phyloP scores from a whole-genome alignment of 345 rosid genomes.

The Gossypium rotundifolium region DNA sequence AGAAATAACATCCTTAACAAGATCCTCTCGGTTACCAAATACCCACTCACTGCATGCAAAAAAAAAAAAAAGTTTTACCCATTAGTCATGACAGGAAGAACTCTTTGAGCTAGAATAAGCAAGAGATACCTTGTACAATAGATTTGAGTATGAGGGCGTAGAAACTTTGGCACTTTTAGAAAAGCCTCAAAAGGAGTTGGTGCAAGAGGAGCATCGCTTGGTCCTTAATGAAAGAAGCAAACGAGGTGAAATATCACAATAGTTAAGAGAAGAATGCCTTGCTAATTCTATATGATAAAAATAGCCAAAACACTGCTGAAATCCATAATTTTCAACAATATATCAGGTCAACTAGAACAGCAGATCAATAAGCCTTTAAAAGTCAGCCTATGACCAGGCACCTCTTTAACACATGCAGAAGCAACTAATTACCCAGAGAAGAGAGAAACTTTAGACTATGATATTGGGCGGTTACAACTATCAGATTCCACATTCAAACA shows the following conservation, averaged over 20 bases:
- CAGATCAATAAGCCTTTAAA: not conserved
- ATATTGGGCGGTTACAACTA: not conserved
- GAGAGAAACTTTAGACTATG: not conserved
- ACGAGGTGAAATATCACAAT: constrained; percentile 4
- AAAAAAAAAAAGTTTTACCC: not conserved
- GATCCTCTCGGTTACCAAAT: constrained; percentile 89
- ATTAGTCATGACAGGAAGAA: not conserved
- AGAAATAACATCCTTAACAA: constrained; percentile 73
- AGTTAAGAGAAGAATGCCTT: constrained; percentile 6
- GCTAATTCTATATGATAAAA: constrained; percentile 2
- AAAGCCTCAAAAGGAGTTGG: constrained; percentile 87
- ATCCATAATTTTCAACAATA: not conserved
- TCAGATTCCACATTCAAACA: not conserved
- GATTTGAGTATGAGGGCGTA: constrained; percentile 88
- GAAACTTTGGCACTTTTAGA: constrained; percentile 87
- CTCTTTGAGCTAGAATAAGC: constrained; percentile 11
- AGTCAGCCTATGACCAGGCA: not conserved
- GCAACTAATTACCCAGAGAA: not conserved
- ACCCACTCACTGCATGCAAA: constrained; percentile 80
- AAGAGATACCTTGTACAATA: constrained; percentile 81
- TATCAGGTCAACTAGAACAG: not conserved
- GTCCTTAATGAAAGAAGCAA: constrained; percentile 44
- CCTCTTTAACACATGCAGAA: not conserved
- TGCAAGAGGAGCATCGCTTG: constrained; percentile 86
- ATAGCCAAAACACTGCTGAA: not conserved